Evolutionary conservation across 768 basidiomycete species (phyloP), one percentile per base, ranked within the genome.

Genomic region (Grammothele lineata): DNA sequence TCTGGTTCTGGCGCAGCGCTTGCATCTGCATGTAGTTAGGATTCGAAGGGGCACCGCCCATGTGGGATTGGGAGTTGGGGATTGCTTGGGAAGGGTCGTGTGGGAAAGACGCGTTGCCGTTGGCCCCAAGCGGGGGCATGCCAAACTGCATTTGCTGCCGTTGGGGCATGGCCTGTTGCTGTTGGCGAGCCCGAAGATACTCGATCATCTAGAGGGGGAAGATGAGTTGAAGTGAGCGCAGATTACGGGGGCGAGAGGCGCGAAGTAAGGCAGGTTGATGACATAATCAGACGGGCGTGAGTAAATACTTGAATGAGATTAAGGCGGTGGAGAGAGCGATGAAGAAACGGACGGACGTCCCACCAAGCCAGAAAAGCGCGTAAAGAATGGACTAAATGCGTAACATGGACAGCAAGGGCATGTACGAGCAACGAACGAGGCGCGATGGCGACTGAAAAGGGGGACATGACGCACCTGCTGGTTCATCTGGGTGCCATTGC

Each of bases 241-340:
- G 47, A 46, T 37, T 35, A 17, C 33, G 15, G 26, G 39, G 24
- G 34, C 26, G 51, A n/a, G 48, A 37, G 38, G 33, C 43, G 35
- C 41, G 40, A 38, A 42, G 48, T 54, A 51, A 54, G 55, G 49
- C 47, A 42, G 47, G 50, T 43, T 54, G 60, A 59, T 62, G 57
- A 62, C 60, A 58, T 62, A 62, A 62, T 55, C 60, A 59, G 48
- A 48, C 56, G 52, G 48, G 53, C 56, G 56, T 57, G 56, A 50
- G 56, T 53, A 56, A 57, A 51, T 53, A 47, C 40, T 46, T 43
- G 36, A 36, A 42, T 39, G 51, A 56, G 44, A 51, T 51, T 40
- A 56, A 56, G 51, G 51, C 54, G 50, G 54, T 47, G 48, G 48
- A 48, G 47, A 45, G 40, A 32, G 46, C 42, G 51, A 50, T 42